These are phyloP conservation scores for Ordospora pajunii DNA, from an alignment of 371 early-diverging fungal genomes.

Conservation along the genomic window DNA sequence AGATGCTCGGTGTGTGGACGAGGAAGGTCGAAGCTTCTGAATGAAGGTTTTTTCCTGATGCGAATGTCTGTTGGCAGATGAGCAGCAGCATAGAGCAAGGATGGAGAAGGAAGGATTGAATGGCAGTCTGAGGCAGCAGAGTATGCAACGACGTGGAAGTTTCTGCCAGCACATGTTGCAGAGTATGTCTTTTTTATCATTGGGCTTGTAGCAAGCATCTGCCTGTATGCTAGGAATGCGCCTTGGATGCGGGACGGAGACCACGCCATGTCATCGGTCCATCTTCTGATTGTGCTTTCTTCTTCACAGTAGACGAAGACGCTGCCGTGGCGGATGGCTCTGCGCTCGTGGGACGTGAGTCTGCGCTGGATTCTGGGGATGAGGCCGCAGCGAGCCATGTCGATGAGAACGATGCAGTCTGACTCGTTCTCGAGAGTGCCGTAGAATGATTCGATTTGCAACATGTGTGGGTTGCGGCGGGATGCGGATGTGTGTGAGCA, in stretches of 20 bases:
- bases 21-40: background rate
- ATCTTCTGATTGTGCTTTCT: constrained; percentile 35
- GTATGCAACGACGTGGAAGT: constrained; percentile 17
- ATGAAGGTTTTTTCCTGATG: background rate
- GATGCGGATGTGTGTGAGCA: background rate
- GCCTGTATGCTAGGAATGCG: constrained; percentile 16
- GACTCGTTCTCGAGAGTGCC: constrained; percentile 38
- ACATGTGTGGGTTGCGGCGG: background rate
- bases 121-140: too few relatives aligned
- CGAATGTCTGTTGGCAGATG: background rate
- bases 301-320: constrained; percentile 30
- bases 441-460: constrained; percentile 16
- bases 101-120: background rate
- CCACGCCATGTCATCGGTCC: constrained; percentile 34
- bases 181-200: constrained; percentile 28
- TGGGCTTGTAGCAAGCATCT: background rate
- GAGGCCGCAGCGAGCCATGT: constrained; percentile 13
- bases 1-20: background rate
- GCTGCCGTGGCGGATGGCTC: constrained; percentile 15
- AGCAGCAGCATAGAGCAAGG: background rate
- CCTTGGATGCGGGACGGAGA: constrained; percentile 28
- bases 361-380: constrained; percentile 13
- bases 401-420: constrained; percentile 45
- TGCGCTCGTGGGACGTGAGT: constrained; percentile 9
- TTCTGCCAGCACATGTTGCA: constrained; percentile 6